phyloP scores from a whole-genome alignment of 1,284 basidiomycete genomes.

The Phellopilus nigrolimitatus region DNA sequence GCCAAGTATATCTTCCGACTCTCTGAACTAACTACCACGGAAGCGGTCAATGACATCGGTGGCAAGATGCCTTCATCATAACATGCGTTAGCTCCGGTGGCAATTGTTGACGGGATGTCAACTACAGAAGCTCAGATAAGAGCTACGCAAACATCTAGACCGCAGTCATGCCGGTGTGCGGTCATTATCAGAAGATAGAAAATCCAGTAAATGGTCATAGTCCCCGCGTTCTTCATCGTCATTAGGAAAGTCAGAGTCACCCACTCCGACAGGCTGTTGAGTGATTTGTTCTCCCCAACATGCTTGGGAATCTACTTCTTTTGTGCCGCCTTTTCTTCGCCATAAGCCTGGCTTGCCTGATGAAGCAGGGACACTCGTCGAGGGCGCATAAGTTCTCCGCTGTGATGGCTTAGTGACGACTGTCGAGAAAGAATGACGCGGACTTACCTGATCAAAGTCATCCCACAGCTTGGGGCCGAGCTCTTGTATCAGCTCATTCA shows the following conservation, averaged over 20 bases:
- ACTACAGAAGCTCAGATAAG: slow-evolving; percentile 72
- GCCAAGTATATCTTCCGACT: slow-evolving; percentile 57
- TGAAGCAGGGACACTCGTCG: slow-evolving; percentile 77
- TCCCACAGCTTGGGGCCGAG: slow-evolving; percentile 86
- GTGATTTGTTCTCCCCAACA: slow-evolving; percentile 59
- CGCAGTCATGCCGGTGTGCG: slow-evolving; percentile 34
- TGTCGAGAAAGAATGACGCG: slow-evolving; percentile 12
- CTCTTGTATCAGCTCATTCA: slow-evolving; percentile 86
- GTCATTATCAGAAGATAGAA: slow-evolving; percentile 47
- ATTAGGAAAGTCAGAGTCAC: slow-evolving; percentile 66
- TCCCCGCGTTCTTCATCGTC: slow-evolving; percentile 71
- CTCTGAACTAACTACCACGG: slow-evolving; percentile 39
- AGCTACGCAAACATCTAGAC: slow-evolving; percentile 63
- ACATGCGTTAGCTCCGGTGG: slow-evolving; percentile 13
- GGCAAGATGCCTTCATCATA: slow-evolving; percentile 23
- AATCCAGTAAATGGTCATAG: slow-evolving; percentile 71
- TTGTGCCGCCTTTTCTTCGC: slow-evolving; percentile 69
- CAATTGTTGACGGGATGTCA: slow-evolving; percentile 34
- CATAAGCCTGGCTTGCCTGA: slow-evolving; percentile 62
- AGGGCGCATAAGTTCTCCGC: slow-evolving; percentile 81
- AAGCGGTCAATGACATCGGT: slow-evolving; percentile 37
- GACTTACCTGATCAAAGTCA: slow-evolving; percentile 77
- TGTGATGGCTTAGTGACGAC: slow-evolving; percentile 30
- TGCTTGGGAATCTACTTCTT: slow-evolving; percentile 77
- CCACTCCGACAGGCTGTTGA: slow-evolving; percentile 57